A percentile compares a stretch with the other conserved stretches of the same genome.
These are phyloP conservation scores for Jasminum sambac DNA, from an alignment of 257 asterid genomes.

Conservation along the genomic window DNA sequence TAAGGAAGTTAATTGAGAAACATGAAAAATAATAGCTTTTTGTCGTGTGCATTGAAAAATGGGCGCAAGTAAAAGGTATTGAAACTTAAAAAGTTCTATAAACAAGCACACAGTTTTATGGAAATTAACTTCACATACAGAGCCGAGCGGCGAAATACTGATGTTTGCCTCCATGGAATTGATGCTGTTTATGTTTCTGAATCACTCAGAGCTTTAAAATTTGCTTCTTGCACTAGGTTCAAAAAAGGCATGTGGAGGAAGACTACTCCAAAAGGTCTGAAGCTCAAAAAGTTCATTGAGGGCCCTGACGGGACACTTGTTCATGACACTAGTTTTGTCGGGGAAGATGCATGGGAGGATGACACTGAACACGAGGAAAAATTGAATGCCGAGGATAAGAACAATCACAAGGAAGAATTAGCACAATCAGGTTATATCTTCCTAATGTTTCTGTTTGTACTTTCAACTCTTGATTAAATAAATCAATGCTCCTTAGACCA, in stretches of 20 bases:
- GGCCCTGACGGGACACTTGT: slow-evolving; percentile 81
- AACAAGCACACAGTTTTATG: background rate
- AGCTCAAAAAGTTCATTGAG: slow-evolving; percentile 82
- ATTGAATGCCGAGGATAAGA: slow-evolving; percentile 57
- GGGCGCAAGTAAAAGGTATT: no score
- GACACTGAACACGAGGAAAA: slow-evolving; percentile 50
- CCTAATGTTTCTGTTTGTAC: slow-evolving; percentile 14
- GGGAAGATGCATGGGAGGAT: slow-evolving; percentile 97
- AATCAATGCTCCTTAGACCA: slow-evolving; percentile 1
- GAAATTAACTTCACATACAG: background rate
- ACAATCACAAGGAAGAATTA: slow-evolving; percentile 59
- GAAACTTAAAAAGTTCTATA: no score
- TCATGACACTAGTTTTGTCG: slow-evolving; percentile 83
- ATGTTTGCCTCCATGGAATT: slow-evolving; percentile 19
- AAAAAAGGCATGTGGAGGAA: slow-evolving; percentile 95
- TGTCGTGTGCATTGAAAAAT: no score
- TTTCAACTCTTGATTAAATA: slow-evolving; percentile 9
- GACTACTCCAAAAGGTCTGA: slow-evolving; percentile 85
- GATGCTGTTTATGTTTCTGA: slow-evolving; percentile 7
- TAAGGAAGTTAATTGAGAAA: no score
- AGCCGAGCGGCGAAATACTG: slow-evolving; percentile 19
- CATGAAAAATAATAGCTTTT: no score
- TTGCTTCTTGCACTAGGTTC: slow-evolving; percentile 43
- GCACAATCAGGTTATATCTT: slow-evolving; percentile 68
- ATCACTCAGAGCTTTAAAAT: slow-evolving; percentile 14